Base-by-base conservation (phyloP, 169 alveolate genomes). In the Perkinsus olseni region DNA sequence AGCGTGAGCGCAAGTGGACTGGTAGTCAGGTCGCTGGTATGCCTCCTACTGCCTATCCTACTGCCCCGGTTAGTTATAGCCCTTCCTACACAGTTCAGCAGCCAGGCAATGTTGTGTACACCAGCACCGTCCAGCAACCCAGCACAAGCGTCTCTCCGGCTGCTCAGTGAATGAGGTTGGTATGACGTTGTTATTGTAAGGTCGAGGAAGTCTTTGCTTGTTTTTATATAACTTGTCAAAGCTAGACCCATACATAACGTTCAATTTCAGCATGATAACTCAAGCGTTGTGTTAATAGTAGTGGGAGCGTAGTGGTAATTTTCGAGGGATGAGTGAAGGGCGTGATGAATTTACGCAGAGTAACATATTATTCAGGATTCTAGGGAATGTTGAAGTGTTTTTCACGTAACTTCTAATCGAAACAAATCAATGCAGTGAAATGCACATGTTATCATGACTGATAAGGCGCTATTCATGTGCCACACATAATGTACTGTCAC, bases 1-100 rank as follows among this genome's bases (percentile, higher is more conserved):
- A 62, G 82, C 82, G 82, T 62, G 82, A 62, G 31, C 82, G 82
- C 82, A 62, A 62, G 82, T 24, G 82, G 82, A 62, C 82, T 62
- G 82, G 82, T 62, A n/a, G n/a, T n/a, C 82, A 62, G 82, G 82
- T 62, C 82, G 82, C 82, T 62, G 82, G 82, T 62, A 62, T 62
- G 82, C 82, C 82, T 62, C 82, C 82, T 62, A 3, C 82, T 13
- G 82, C 34, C 13, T 62, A 62, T 24, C 82, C 82, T 62, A 24
- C 31, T 24, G 82, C 82, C 31, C 82, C 82, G 82, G 34, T 62
- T 13, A 62, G 37, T 24, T 62, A 62, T 28, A 45, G 17, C 62
- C 82, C 28, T 13, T 28, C 13, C 82, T 62, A 62, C 82, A 62
- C 82, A 62, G 34, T 24, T 62, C 82, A 62, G 34, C 82, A 62